phyloP scores from a whole-genome alignment of 2,329 filamentous ascomycete genomes.

The Pseudogymnoascus sp. region DNA sequence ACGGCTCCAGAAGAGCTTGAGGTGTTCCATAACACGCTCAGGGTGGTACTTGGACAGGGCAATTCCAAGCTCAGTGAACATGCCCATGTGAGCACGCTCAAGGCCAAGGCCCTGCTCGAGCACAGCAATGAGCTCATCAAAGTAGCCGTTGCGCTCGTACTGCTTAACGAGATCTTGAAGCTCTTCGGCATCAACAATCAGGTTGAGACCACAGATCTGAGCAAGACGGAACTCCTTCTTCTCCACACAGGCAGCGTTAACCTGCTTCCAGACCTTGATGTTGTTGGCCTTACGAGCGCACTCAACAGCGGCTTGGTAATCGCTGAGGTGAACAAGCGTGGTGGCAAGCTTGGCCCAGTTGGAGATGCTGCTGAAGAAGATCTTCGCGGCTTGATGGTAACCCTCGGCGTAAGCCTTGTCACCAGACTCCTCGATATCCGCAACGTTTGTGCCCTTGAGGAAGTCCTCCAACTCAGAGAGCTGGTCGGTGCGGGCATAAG shows the following conservation, averaged over 20 bases:
- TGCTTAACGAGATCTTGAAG: slow-evolving; percentile 87
- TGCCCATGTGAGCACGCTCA: slow-evolving; percentile 88
- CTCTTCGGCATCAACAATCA: slow-evolving; percentile 96
- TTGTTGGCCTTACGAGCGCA: slow-evolving; percentile 98
- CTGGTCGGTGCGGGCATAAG: slow-evolving; percentile 85
- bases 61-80: slow-evolving; percentile 92
- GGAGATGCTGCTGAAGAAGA: slow-evolving; percentile 96
- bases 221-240: slow-evolving; percentile 99
- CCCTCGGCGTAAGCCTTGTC: slow-evolving; percentile 97
- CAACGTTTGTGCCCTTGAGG: slow-evolving; percentile 84
- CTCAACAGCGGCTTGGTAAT: slow-evolving; percentile 96
- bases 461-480: slow-evolving; percentile 94
- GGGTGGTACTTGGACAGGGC: slow-evolving; percentile 92
- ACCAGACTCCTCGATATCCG: slow-evolving; percentile 91
- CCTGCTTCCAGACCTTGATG: slow-evolving; percentile 98
- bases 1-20: slow-evolving; percentile 96
- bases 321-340: slow-evolving; percentile 90
- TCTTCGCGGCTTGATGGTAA: slow-evolving; percentile 92
- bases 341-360: slow-evolving; percentile 99
- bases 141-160: slow-evolving; percentile 95
- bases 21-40: slow-evolving; percentile 94
- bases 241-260: slow-evolving; percentile 88
- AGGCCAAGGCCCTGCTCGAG: slow-evolving; percentile 92
- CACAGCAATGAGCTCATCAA: slow-evolving; percentile 91
- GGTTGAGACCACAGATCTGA: slow-evolving; percentile 96